These are phyloP conservation scores for Persicaria maculosa DNA, from an alignment of 148 eudicot genomes.

Conservation along the genomic window DNA sequence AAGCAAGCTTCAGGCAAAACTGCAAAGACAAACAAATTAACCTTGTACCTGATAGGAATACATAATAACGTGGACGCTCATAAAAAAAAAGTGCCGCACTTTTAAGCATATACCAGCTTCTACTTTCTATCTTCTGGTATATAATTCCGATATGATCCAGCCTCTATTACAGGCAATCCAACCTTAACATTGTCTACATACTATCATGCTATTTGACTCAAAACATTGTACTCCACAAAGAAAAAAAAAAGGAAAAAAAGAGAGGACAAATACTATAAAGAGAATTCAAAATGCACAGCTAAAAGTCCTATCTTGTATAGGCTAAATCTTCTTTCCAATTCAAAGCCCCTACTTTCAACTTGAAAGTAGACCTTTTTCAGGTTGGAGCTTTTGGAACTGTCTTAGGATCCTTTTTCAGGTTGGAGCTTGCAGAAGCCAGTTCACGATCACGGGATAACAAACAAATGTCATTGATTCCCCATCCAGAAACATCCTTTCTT, in stretches of 20 bases:
- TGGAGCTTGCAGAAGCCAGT: background rate
- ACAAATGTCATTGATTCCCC: background rate
- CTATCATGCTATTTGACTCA: background rate
- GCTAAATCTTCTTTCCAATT: background rate
- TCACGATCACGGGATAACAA: background rate
- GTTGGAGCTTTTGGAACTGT: background rate
- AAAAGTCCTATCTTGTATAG: background rate
- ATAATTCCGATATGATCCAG: background rate
- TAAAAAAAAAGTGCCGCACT: background rate
- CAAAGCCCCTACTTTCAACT: background rate
- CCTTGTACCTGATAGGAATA: no score
- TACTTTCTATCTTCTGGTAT: background rate
- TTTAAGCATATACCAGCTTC: background rate
- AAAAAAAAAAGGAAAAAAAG: background rate
- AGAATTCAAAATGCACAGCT: background rate
- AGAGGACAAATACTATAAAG: background rate
- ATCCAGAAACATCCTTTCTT: no score
- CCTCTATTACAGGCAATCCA: background rate
- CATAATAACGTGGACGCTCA: background rate
- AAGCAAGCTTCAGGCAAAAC: conserved; percentile 82
- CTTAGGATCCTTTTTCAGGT: background rate
- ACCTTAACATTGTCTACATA: background rate
- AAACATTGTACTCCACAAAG: background rate
- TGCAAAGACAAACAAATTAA: conserved; percentile 27
- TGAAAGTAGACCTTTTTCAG: background rate